Evolutionary conservation across 306 rosid genomes (phyloP), one percentile per base, ranked within the genome.

Genomic region (Prunus mira): DNA sequence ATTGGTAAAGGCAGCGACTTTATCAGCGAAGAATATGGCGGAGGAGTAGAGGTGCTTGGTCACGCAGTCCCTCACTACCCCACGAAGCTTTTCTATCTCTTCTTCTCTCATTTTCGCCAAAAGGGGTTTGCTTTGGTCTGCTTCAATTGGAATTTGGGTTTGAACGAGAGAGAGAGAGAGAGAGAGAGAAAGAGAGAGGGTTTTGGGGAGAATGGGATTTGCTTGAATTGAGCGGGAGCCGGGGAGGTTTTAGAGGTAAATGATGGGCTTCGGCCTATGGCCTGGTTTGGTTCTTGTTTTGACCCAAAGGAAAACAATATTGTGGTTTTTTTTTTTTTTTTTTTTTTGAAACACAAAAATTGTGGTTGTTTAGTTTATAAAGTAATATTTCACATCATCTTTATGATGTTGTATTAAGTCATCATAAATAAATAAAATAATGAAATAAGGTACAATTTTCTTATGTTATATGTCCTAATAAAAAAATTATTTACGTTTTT

Each of bases 11-110:
- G 96, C 95, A 4, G 92, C 95, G 3, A 94, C 97, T 58, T 94
- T 94, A 72, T 94, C 96, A 8, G 98, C 95, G 82, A 94, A 94
- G 97, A 94, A 94, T 34, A 94, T 90, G 69, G 98, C 98, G 20
- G 97, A 94, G 11, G 97, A 91, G 82, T 94, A 91, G 9, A 91
- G 94, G 75, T 91, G 98, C 86, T 94, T 94, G 85, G 88, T 94
- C 30, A 94, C 92, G 78, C 98, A 94, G 81, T 94, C 96, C 69
- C 98, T 63, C 47, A 91, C 98, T 8, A 94, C 96, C 19, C 96
- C 98, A 2, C 98, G 86, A 75, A 94, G 97, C 89, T 88, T 94
- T 82, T 94, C 98, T 45, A 90, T 87, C 70, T 90, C 97, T 70
- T 90, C 93, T 67, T 89, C 98, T 78, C 90, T 86, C 98, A 94